phyloP scores from a whole-genome alignment of 1,284 basidiomycete genomes.

The Ustilago bromivora region DNA sequence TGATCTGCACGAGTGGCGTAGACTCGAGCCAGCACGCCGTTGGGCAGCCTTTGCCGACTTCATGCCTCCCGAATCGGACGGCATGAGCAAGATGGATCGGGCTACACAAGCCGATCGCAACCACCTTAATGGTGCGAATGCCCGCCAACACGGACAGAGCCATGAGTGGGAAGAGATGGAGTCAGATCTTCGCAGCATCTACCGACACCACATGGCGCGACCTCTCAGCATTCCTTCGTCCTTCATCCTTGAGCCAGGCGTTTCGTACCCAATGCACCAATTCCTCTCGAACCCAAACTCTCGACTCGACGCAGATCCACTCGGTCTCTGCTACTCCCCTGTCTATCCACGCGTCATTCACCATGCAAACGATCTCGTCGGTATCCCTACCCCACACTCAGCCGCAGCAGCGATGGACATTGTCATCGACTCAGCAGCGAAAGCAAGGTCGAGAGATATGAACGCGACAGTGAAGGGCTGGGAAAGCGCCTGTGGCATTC shows the following conservation, averaged over 20 bases:
- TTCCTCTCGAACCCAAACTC: constrained; percentile 14
- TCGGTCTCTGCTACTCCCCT: constrained; percentile 24
- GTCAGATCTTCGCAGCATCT: constrained; percentile 23
- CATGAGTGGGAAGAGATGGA: constrained; percentile 16
- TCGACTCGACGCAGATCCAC: constrained; percentile 16
- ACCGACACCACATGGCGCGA: constrained; percentile 20
- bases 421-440: constrained; percentile 6
- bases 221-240: background rate
- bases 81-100: constrained; percentile 5
- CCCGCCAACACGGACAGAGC: background rate
- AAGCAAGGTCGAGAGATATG: constrained; percentile 1
- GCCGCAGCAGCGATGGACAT: constrained; percentile 19
- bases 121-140: background rate
- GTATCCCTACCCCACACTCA: constrained; percentile 22
- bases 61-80: constrained; percentile 7
- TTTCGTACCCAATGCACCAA: constrained; percentile 25
- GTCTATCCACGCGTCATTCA: constrained; percentile 35
- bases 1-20: constrained; percentile 42
- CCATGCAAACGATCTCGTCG: constrained; percentile 40
- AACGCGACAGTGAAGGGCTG: constrained; percentile 16
- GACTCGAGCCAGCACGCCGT: constrained; percentile 22
- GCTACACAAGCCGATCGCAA: background rate
- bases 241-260: constrained; percentile 6
- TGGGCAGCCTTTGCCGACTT: constrained; percentile 43
- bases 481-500: constrained; percentile 32